These are phyloP conservation scores for Dendrobium huoshanense DNA, from an alignment of 106 monocot genomes.

Conservation along the genomic window DNA sequence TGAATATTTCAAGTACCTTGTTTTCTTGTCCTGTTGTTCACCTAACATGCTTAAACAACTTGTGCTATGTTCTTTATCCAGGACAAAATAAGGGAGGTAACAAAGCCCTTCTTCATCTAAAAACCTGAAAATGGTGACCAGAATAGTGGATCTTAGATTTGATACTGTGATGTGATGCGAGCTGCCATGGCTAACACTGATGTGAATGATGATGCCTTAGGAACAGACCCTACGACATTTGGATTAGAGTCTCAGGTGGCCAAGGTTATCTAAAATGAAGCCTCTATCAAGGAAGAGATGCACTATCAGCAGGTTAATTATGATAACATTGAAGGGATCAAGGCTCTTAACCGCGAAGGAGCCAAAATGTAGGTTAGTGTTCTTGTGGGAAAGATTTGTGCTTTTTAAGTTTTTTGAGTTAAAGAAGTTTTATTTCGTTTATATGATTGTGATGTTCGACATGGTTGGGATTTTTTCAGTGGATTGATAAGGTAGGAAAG, in stretches of 20 bases:
- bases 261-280: slow-evolving; percentile 13
- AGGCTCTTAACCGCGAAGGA: slow-evolving; percentile 48
- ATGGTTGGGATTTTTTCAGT: slow-evolving; percentile 33
- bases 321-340: slow-evolving; percentile 70
- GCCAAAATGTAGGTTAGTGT: slow-evolving; percentile 66
- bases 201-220: slow-evolving; percentile 67
- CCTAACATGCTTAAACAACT: background rate
- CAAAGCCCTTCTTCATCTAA: background rate
- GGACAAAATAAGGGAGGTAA: background rate
- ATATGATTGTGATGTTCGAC: background rate
- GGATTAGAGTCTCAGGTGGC: slow-evolving; percentile 48
- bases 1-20: no score
- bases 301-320: slow-evolving; percentile 70
- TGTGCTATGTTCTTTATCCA: background rate
- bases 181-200: slow-evolving; percentile 61
- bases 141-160: slow-evolving; percentile 59
- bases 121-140: slow-evolving; percentile 32
- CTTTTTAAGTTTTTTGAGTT: no score
- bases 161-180: slow-evolving; percentile 78
- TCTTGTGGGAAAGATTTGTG: background rate
- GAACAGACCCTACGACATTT: slow-evolving; percentile 52
- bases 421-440: background rate
- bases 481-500: slow-evolving; percentile 84
- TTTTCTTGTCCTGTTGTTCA: no score
- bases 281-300: slow-evolving; percentile 47